Evolutionary conservation across 225 moss, liverwort and hornwort species (phyloP).

Genomic region (Sphagnum tenellum): DNA sequence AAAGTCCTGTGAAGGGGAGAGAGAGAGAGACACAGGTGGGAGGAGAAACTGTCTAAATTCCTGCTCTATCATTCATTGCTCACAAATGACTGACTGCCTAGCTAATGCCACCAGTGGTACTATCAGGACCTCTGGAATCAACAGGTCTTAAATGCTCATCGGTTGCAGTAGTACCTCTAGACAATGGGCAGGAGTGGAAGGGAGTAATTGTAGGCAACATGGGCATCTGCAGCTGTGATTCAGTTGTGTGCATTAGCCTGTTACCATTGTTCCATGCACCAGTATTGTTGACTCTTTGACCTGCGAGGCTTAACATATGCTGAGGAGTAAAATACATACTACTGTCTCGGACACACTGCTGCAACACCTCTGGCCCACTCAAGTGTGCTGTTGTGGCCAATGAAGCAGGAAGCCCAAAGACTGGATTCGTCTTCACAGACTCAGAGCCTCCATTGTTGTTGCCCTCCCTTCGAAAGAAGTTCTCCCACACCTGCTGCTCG

Average conservation of each 20-base stretch:
- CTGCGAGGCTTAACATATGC: constrained; percentile 36
- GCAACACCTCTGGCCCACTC: constrained; percentile 44
- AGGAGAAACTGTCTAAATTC: constrained; percentile 21
- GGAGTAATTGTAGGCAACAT: constrained; percentile 48
- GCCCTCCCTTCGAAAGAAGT: constrained; percentile 28
- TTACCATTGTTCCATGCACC: constrained; percentile 48
- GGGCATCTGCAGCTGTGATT: constrained; percentile 42
- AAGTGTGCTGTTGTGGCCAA: constrained; percentile 30
- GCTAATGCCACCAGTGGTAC: constrained; percentile 32
- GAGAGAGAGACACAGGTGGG: constrained; percentile 22
- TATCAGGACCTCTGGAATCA: constrained; percentile 43
- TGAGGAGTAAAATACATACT: constrained; percentile 56
- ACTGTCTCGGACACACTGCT: constrained; percentile 45
- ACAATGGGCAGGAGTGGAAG: constrained; percentile 44
- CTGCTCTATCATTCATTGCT: constrained; percentile 44
- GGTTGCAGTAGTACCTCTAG: constrained; percentile 41
- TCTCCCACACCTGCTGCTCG: constrained; percentile 36
- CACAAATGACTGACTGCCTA: constrained; percentile 28
- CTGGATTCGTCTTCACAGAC: constrained; percentile 32
- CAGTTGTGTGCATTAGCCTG: constrained; percentile 32
- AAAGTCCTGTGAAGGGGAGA: constrained; percentile 47
- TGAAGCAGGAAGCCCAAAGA: constrained; percentile 30
- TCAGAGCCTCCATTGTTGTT: constrained; percentile 28
- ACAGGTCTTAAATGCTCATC: constrained; percentile 55
- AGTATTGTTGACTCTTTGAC: constrained; percentile 36